A percentile compares a stretch with the other conserved stretches of the same genome.
Evolutionary conservation across 169 alveolate genomes (phyloP).

Genomic region (Eimeria praecox): DNA sequence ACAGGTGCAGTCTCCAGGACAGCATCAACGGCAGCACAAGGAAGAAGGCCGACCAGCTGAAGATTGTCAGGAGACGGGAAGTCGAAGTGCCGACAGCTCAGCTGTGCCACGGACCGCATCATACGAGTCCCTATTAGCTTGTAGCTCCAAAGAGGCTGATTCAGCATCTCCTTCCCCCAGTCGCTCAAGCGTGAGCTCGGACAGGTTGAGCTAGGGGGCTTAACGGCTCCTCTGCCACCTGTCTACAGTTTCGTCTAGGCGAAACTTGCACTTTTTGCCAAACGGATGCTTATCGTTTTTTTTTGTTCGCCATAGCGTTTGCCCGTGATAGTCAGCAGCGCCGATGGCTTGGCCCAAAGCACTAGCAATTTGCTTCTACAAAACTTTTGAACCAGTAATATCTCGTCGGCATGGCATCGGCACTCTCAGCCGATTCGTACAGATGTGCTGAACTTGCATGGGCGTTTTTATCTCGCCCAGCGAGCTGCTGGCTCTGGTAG

Average conservation of each 20-base stretch:
- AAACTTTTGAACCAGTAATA: neutral
- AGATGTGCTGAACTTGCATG: neutral
- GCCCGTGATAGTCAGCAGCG: neutral
- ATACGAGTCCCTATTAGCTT: neutral
- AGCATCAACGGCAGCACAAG: conserved; percentile 22
- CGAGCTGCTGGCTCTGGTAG: neutral
- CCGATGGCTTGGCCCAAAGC: neutral
- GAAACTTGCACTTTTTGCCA: conserved; percentile 10
- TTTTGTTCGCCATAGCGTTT: neutral
- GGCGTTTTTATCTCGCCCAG: neutral
- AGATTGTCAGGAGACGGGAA: neutral
- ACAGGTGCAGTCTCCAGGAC: conserved; percentile 1
- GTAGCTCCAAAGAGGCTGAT: neutral
- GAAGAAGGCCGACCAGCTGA: conserved; percentile 2
- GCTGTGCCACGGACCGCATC: conserved; percentile 9
- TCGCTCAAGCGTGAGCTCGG: neutral
- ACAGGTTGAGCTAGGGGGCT: neutral
- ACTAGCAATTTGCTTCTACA: neutral
- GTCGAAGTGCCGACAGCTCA: neutral
- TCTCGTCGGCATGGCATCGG: neutral
- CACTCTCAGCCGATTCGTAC: neutral
- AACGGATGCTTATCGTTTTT: conserved; percentile 25
- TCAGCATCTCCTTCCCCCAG: conserved; percentile 8
- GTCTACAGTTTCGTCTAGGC: neutral
- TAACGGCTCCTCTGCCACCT: neutral